These are phyloP conservation scores for Aspergillus intermedius DNA, from an alignment of 2,329 filamentous ascomycete genomes.

Conservation along the genomic window DNA sequence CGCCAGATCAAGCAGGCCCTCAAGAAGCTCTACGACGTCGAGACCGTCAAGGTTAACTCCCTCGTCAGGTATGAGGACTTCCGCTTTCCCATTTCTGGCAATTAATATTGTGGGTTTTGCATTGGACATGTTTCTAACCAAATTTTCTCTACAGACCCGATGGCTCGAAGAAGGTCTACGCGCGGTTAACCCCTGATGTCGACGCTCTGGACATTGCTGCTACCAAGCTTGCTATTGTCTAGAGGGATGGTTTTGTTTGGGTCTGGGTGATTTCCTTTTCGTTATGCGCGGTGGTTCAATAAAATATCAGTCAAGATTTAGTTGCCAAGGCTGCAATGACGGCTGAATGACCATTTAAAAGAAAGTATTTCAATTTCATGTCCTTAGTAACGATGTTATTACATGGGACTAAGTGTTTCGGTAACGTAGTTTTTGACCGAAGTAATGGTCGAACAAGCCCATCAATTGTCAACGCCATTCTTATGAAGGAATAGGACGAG, in stretches of 20 bases:
- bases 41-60: constrained; percentile 98
- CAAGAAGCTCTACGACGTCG: constrained; percentile 99
- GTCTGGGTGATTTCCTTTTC: constrained; percentile 38
- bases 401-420: neutral
- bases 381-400: neutral
- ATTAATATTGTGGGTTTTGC: neutral
- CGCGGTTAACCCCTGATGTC: constrained; percentile 88
- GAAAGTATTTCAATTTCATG: neutral
- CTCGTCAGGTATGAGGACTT: constrained; percentile 68
- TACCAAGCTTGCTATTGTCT: constrained; percentile 97
- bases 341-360: constrained; percentile 34
- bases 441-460: too few species aligned
- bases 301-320: constrained; percentile 29
- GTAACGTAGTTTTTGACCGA: too few species aligned
- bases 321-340: constrained; percentile 24
- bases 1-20: constrained; percentile 96
- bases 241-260: constrained; percentile 47
- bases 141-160: constrained; percentile 61
- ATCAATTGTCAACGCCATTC: too few species aligned
- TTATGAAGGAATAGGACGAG: too few species aligned
- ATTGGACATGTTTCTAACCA: constrained; percentile 7
- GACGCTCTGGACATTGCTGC: constrained; percentile 98
- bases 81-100: neutral
- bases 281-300: constrained; percentile 36
- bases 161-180: constrained; percentile 98